Percentiles rank a stretch among this genome's conserved stretches.
Evolutionary conservation across 345 rosid genomes (phyloP).

Genomic region (Eucalyptus coolabah): DNA sequence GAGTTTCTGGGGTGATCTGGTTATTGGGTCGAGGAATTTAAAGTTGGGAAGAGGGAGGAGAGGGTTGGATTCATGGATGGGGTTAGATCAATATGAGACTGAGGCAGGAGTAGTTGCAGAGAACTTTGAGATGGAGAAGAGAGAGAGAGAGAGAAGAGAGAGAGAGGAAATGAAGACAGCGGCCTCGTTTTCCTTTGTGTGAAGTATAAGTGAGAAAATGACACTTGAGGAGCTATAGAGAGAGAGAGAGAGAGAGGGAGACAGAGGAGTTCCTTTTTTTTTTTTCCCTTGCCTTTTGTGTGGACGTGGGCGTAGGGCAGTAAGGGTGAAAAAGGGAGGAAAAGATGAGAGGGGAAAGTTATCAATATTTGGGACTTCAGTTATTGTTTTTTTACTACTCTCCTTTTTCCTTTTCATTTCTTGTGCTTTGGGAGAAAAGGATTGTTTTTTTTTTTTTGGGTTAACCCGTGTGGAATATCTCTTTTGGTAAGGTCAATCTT

Average conservation of each 20-base stretch:
- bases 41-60: background rate
- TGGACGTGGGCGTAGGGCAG: slow-evolving; percentile 58
- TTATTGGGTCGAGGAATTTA: background rate
- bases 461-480: background rate
- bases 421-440: background rate
- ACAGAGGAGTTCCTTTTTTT: background rate
- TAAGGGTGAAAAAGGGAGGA: background rate
- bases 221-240: slow-evolving; percentile 33
- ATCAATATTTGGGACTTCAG: background rate
- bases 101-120: slow-evolving; percentile 26
- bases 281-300: slow-evolving; percentile 18
- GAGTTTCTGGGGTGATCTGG: background rate
- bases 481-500: background rate
- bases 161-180: slow-evolving; percentile 44
- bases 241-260: slow-evolving; percentile 2
- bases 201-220: slow-evolving; percentile 81
- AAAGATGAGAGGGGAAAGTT: background rate
- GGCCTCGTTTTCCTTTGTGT: slow-evolving; percentile 53
- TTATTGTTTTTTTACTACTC: background rate
- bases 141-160: slow-evolving; percentile 1
- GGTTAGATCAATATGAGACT: slow-evolving; percentile 4
- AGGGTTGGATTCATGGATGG: slow-evolving; percentile 1
- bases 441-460: background rate
- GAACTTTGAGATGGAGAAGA: slow-evolving; percentile 27
- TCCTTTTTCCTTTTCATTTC: background rate